Evolutionary conservation across 106 monocot species (phyloP).

Genomic region (Allium cepa): DNA sequence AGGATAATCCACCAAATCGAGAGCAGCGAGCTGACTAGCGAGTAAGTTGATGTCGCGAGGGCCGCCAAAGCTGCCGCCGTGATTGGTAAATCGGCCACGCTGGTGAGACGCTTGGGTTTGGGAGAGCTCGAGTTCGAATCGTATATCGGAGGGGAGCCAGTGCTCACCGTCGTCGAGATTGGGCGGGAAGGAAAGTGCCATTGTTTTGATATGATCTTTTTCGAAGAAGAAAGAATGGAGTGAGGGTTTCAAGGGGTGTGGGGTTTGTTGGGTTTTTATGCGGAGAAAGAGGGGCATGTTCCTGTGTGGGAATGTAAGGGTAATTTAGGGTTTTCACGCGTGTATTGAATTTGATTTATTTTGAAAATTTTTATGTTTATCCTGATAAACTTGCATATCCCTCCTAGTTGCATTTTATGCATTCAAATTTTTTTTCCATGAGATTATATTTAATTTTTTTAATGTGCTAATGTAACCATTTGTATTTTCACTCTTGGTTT

Average conservation of each 20-base stretch:
- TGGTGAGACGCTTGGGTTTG: not conserved
- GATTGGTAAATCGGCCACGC: no score
- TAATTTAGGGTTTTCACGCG: no score
- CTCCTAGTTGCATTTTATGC: no score
- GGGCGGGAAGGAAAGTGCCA: constrained; percentile 22
- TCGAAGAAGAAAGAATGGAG: not conserved
- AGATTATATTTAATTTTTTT: no score
- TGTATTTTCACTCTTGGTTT: no score
- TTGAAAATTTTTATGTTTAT: no score
- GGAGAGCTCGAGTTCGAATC: constrained; percentile 15
- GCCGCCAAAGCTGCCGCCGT: not conserved
- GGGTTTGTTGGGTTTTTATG: not conserved
- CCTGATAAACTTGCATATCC: no score
- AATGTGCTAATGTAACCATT: no score
- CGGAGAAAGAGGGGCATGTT: not conserved
- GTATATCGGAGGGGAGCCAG: constrained; percentile 27
- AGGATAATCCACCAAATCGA: constrained; percentile 9
- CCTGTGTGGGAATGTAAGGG: no score
- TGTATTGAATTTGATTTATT: no score
- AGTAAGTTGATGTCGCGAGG: constrained; percentile 4
- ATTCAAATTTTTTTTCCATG: no score
- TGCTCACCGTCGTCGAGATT: constrained; percentile 40
- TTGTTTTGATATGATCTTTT: not conserved
- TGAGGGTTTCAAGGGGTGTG: not conserved
- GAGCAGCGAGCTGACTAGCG: constrained; percentile 20